A percentile compares a stretch with the other conserved stretches of the same genome.
These are phyloP conservation scores for Larix kaempferi DNA, from an alignment of 75 land plant species.

Conservation along the genomic window DNA sequence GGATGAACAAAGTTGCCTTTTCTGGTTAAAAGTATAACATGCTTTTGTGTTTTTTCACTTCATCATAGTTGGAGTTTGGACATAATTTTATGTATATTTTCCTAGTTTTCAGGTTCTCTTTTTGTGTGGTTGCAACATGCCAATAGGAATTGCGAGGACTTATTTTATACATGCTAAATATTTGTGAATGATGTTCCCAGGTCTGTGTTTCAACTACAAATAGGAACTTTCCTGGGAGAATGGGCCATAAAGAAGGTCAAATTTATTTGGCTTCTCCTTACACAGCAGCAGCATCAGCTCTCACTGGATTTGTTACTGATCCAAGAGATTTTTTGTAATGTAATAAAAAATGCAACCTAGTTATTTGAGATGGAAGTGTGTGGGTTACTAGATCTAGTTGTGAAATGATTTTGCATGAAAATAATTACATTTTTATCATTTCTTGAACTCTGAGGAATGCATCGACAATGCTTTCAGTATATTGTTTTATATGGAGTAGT, in stretches of 20 bases:
- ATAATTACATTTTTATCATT: too few relatives aligned
- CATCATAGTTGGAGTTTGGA: background rate
- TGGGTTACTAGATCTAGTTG: too few relatives aligned
- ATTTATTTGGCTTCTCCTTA: slow-evolving; percentile 96
- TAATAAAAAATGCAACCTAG: too few relatives aligned
- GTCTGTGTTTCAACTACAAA: slow-evolving; percentile 96
- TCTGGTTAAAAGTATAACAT: background rate
- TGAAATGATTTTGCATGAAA: too few relatives aligned
- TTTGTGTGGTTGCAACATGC: background rate
- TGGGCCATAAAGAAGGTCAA: slow-evolving; percentile 96
- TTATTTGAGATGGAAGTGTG: too few relatives aligned
- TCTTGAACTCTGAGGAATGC: too few relatives aligned
- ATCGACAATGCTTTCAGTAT: too few relatives aligned
- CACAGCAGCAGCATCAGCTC: slow-evolving; percentile 96
- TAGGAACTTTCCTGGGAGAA: slow-evolving; percentile 97
- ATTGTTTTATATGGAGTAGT: too few relatives aligned
- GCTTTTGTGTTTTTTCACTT: background rate
- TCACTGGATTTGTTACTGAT: slow-evolving; percentile 94
- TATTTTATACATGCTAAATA: background rate
- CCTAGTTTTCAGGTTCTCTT: background rate
- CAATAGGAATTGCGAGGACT: background rate
- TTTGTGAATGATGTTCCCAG: slow-evolving; percentile 31
- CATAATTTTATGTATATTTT: background rate
- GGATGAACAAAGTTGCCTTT: background rate
- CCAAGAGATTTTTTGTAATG: slow-evolving; percentile 77